phyloP scores from a whole-genome alignment of 2,329 filamentous ascomycete species.

The Nemania serpens region DNA sequence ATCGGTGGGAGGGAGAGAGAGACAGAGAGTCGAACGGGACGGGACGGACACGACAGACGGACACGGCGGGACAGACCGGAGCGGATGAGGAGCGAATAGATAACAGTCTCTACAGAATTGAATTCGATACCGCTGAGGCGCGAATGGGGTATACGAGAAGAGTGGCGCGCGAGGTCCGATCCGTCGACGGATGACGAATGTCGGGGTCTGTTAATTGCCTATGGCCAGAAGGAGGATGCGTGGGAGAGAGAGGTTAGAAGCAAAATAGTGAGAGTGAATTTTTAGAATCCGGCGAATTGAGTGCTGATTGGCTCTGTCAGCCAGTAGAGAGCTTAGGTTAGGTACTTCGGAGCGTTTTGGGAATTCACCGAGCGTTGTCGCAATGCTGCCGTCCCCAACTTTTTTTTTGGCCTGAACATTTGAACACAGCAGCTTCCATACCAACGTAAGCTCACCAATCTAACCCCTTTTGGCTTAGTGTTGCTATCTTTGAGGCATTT shows the following conservation, averaged over 20 bases:
- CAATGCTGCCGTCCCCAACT: constrained; percentile 30
- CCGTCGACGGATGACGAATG: constrained; percentile 29
- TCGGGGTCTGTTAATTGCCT: not conserved
- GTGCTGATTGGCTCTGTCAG: constrained; percentile 29
- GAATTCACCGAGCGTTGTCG: constrained; percentile 20
- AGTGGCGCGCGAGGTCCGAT: constrained; percentile 26
- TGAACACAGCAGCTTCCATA: not conserved
- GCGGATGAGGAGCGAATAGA: not conserved
- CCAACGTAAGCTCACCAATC: not conserved
- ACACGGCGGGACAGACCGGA: not conserved
- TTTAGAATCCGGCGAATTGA: constrained; percentile 12
- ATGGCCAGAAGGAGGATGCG: constrained; percentile 13
- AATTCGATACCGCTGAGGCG: not conserved
- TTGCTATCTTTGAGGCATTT: constrained; percentile 7
- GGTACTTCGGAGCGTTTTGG: constrained; percentile 8
- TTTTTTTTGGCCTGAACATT: constrained; percentile 28
- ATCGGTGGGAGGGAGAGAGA: not conserved
- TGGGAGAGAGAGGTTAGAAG: constrained; percentile 7
- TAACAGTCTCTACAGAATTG: no score
- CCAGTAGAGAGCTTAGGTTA: constrained; percentile 28
- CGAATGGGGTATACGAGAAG: not conserved
- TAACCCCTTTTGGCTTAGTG: constrained; percentile 27
- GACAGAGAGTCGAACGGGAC: constrained; percentile 14
- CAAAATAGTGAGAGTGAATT: constrained; percentile 35
- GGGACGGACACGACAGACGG: not conserved